Percentiles rank a stretch among this genome's conserved stretches.
phyloP scores from a whole-genome alignment of 305 asterid genomes.

The Ajuga reptans region DNA sequence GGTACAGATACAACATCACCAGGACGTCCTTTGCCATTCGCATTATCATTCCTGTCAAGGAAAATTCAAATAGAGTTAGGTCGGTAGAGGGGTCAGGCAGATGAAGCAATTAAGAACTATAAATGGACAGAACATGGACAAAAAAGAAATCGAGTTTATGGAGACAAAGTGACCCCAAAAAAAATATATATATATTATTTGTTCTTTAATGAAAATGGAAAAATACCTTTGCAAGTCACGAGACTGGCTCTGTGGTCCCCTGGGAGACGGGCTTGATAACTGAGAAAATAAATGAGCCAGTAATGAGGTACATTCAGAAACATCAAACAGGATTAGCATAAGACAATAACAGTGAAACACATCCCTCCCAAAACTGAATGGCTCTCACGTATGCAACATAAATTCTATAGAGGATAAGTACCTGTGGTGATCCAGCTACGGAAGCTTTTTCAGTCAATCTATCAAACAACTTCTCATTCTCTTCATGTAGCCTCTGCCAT shows the following conservation, averaged over 20 bases:
- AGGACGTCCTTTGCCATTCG: conserved; percentile 44
- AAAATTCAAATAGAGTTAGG: conserved; percentile 12
- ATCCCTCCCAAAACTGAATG: conserved; percentile 13
- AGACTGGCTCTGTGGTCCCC: conserved; percentile 44
- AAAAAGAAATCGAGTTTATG: background rate
- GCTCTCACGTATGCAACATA: background rate
- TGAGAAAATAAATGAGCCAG: conserved; percentile 30
- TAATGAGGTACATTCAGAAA: conserved; percentile 14
- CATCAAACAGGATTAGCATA: conserved; percentile 18
- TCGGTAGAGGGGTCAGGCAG: background rate
- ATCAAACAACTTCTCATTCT: conserved; percentile 92
- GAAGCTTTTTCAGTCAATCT: conserved; percentile 87
- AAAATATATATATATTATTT: background rate
- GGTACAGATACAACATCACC: conserved; percentile 50
- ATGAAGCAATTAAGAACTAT: conserved; percentile 8
- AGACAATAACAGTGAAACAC: conserved; percentile 17
- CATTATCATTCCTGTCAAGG: conserved; percentile 46
- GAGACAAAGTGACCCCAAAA: background rate
- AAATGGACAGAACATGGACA: background rate
- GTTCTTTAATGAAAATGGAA: conserved; percentile 23
- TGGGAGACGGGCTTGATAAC: conserved; percentile 66
- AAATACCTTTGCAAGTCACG: conserved; percentile 63
- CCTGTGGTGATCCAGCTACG: conserved; percentile 81
- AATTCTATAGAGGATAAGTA: conserved; percentile 22
- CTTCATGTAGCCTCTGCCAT: conserved; percentile 90